These are phyloP conservation scores for Hericium rajendrae DNA, from an alignment of 768 basidiomycete genomes.

Conservation along the genomic window DNA sequence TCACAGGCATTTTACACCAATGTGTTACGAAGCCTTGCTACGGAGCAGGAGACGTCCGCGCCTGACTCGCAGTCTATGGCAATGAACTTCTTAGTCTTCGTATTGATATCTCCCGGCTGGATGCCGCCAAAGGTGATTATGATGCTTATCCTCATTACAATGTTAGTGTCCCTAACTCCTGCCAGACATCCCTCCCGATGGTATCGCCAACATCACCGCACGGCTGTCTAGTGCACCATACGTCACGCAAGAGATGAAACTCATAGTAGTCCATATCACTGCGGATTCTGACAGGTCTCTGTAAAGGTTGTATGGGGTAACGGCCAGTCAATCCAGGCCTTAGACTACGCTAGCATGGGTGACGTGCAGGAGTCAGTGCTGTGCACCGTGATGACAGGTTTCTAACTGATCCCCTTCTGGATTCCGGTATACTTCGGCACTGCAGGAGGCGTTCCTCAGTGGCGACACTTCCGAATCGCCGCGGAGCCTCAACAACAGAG, in stretches of 20 bases:
- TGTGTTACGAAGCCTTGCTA: conserved; percentile 37
- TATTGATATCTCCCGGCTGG: conserved; percentile 51
- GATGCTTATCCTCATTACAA: no score
- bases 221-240: conserved; percentile 36
- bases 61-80: conserved; percentile 41
- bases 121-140: conserved; percentile 54
- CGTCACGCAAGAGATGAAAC: conserved; percentile 47
- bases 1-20: background rate
- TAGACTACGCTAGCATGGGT: conserved; percentile 47
- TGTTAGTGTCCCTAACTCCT: background rate
- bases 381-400: background rate
- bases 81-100: conserved; percentile 57
- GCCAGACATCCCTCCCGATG: conserved; percentile 42
- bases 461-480: conserved; percentile 34
- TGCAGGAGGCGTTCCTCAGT: conserved; percentile 42
- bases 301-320: conserved; percentile 27
- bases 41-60: conserved; percentile 52
- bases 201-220: conserved; percentile 44
- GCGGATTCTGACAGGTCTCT: background rate
- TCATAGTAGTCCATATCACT: background rate
- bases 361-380: conserved; percentile 45
- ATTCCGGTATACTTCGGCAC: conserved; percentile 49
- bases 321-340: conserved; percentile 44
- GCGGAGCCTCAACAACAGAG: conserved; percentile 40
- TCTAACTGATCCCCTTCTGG: conserved; percentile 8